These are phyloP conservation scores for Kwoniella pini DNA, from an alignment of 768 basidiomycete genomes.

Conservation along the genomic window DNA sequence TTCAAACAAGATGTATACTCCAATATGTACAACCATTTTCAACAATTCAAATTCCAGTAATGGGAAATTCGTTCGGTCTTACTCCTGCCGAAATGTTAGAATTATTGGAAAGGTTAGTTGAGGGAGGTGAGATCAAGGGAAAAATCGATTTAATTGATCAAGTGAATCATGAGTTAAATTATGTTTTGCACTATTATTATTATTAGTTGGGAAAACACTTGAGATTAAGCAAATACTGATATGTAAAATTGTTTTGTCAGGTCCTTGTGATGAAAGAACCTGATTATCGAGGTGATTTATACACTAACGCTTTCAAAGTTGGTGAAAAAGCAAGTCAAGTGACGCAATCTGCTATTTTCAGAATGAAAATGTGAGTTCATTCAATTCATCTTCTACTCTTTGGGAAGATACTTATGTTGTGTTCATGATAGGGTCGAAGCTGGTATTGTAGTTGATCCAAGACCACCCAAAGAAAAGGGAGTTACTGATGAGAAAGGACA, in stretches of 20 bases:
- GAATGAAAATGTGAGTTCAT: constrained; percentile 73
- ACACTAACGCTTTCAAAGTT: constrained; percentile 70
- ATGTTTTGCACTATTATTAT: too few relatives aligned
- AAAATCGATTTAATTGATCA: constrained; percentile 88
- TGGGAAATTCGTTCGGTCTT: constrained; percentile 86
- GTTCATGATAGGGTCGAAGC: constrained; percentile 34
- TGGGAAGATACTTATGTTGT: too few relatives aligned
- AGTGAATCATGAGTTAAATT: constrained; percentile 55
- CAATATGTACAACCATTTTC: constrained; percentile 90
- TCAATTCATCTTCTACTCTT: not conserved
- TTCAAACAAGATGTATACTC: constrained; percentile 75
- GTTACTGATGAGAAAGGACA: constrained; percentile 7
- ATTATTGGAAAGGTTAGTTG: constrained; percentile 75
- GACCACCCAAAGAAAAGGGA: constrained; percentile 7
- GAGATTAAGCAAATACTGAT: constrained; percentile 14
- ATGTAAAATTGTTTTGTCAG: constrained; percentile 54
- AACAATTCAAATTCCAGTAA: constrained; percentile 76
- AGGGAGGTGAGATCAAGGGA: constrained; percentile 72
- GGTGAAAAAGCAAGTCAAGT: constrained; percentile 70
- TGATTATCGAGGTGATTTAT: constrained; percentile 75
- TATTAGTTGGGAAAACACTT: too few relatives aligned
- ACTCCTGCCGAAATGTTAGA: constrained; percentile 68
- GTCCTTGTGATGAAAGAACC: constrained; percentile 76
- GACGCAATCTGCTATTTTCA: constrained; percentile 74
- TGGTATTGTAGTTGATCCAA: constrained; percentile 35